These are phyloP conservation scores for Spiraea crenata DNA, from an alignment of 331 rosid genomes.

Conservation along the genomic window DNA sequence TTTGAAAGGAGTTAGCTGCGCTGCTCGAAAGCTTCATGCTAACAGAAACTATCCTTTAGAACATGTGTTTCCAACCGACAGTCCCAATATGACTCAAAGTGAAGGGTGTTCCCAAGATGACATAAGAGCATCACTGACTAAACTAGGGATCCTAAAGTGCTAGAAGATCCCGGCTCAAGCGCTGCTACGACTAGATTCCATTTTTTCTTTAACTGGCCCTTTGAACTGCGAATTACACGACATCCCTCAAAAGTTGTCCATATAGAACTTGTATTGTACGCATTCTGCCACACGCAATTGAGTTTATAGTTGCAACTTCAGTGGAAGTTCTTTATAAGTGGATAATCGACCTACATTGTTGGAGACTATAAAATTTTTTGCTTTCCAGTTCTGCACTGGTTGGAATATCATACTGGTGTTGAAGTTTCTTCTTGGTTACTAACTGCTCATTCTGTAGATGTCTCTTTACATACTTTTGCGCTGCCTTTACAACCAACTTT, in stretches of 20 bases:
- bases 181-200: too few species aligned
- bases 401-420: neutral
- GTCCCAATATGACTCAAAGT: slow-evolving; percentile 37
- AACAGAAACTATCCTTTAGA: slow-evolving; percentile 44
- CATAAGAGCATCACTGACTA: slow-evolving; percentile 37
- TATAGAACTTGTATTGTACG: neutral
- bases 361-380: too few species aligned
- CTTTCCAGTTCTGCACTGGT: too few species aligned
- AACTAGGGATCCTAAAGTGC: slow-evolving; percentile 38
- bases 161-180: slow-evolving; percentile 17
- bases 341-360: too few species aligned
- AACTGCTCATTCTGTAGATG: neutral
- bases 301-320: too few species aligned
- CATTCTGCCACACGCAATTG: neutral
- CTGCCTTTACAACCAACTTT: too few species aligned
- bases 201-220: neutral
- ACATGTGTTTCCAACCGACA: slow-evolving; percentile 35
- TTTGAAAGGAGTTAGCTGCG: slow-evolving; percentile 36
- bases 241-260: neutral
- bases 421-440: neutral
- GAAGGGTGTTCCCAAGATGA: slow-evolving; percentile 28
- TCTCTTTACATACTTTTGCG: too few species aligned
- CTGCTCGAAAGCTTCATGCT: slow-evolving; percentile 37
- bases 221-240: neutral
- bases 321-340: too few species aligned